Evolutionary conservation across 257 asterid genomes (phyloP).

Genomic region (Capsicum chinense): DNA sequence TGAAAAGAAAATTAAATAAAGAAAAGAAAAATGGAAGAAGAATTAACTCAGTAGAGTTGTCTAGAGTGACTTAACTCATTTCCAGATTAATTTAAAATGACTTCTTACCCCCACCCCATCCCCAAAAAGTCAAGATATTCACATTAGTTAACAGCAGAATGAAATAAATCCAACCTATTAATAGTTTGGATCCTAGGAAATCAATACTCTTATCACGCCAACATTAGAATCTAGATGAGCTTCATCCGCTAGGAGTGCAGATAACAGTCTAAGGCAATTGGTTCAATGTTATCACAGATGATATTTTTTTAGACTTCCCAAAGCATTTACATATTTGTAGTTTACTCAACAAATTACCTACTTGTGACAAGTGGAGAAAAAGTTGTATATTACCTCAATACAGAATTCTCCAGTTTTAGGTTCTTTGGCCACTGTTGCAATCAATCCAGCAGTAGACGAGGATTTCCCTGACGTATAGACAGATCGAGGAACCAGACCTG

Average conservation of each 20-base stretch:
- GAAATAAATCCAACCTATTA: background rate
- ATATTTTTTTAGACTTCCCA: background rate
- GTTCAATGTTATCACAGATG: background rate
- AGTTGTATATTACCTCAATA: slow-evolving; percentile 68
- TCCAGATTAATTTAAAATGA: background rate
- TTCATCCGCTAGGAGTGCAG: background rate
- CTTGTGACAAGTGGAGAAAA: background rate
- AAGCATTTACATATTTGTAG: background rate
- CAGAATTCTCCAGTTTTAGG: slow-evolving; percentile 99
- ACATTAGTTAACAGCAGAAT: background rate
- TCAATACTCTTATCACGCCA: background rate
- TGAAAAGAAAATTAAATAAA: too few species aligned
- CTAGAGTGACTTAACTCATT: slow-evolving; percentile 1
- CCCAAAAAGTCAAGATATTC: background rate
- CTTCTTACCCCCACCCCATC: background rate
- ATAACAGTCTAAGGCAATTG: slow-evolving; percentile 5
- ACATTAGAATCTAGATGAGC: background rate
- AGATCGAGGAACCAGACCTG: slow-evolving; percentile 91
- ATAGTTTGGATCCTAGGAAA: background rate
- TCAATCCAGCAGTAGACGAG: slow-evolving; percentile 97
- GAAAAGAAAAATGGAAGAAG: background rate
- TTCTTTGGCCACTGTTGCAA: slow-evolving; percentile 99
- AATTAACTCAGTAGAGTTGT: background rate
- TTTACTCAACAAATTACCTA: background rate
- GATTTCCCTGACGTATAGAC: slow-evolving; percentile 98